Evolutionary conservation across 163 green algal genomes (phyloP), one percentile per base, ranked within the genome.

Genomic region (Chlorella variabilis): DNA sequence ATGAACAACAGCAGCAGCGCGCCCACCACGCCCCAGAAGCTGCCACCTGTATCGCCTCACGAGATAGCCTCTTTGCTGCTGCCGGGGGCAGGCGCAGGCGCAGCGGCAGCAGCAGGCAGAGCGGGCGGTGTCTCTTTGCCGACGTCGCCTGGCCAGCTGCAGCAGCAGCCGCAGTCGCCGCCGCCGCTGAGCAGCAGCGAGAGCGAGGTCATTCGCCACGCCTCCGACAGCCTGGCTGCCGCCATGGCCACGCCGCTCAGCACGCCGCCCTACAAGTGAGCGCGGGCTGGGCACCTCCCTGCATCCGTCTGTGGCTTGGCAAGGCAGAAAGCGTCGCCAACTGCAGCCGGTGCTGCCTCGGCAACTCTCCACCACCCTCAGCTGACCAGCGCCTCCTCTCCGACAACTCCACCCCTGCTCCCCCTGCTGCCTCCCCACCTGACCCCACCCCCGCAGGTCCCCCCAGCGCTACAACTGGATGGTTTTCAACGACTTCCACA

Each of bases 401-500:
- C n/a, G n/a, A n/a, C n/a, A n/a, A n/a, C n/a, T n/a, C 54, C 18
- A n/a, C 8, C 18, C 54, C 73, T 49, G 7, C 13, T 1, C 48
- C 31, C 62, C 62, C 62, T 33, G 75, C 61, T 36, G n/a, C 62
- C 17, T 34, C 49, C 20, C n/a, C 62, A 8, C 38, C 33, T 41
- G 9, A n/a, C n/a, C n/a, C n/a, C n/a, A n/a, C n/a, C 34, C 27
- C 18, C 5, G 23, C 54, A 66, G 48, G 42, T 33, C 29, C 1
- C 23, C 61, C 62, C 38, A 66, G 42, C 78, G 77, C 56, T 76
- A 83, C 29, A 56, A 85, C 39, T 98, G 94, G 94, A 71, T 96
- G 48, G 86, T 97, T 25, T 91, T 97, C 89, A 98, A 98, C 82
- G 94, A 98, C 85, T 97, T 98, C 51, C 82, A 41, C 45, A 91